These are phyloP conservation scores for Yamadazyma akitaensis DNA, from an alignment of 805 yeast species.

Conservation along the genomic window DNA sequence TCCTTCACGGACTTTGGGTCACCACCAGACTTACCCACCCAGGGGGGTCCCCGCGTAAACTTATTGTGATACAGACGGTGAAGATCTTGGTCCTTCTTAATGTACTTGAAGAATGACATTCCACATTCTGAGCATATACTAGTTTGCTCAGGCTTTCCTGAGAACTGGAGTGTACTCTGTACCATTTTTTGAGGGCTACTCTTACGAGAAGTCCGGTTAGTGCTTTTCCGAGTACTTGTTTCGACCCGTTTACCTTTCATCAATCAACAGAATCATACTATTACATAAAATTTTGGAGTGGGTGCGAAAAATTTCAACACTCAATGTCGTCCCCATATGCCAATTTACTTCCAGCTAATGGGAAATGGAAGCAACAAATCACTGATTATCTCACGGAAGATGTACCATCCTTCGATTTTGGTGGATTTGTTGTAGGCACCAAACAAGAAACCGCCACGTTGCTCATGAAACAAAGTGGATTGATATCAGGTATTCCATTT, in stretches of 20 bases:
- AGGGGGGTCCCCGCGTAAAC: conserved; percentile 47
- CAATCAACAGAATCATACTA: not conserved
- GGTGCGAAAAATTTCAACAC: not conserved
- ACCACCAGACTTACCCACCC: conserved; percentile 25
- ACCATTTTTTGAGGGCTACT: conserved; percentile 5
- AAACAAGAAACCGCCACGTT: conserved; percentile 68
- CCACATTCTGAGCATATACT: conserved; percentile 48
- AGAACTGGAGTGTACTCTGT: conserved; percentile 18
- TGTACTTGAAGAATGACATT: conserved; percentile 47
- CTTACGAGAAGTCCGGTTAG: not conserved
- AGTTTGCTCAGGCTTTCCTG: conserved; percentile 5
- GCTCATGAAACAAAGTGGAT: conserved; percentile 77
- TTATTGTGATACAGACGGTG: conserved; percentile 53
- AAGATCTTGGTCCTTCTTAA: conserved; percentile 38
- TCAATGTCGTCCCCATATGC: conserved; percentile 11
- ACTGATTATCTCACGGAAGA: conserved; percentile 80
- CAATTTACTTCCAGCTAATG: conserved; percentile 68
- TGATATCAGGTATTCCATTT: conserved; percentile 84
- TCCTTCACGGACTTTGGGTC: not conserved
- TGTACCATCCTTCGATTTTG: conserved; percentile 90
- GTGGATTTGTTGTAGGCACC: conserved; percentile 92
- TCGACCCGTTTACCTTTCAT: not conserved
- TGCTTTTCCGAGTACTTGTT: not conserved
- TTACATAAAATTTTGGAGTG: not conserved
- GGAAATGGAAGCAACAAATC: conserved; percentile 79